Percentiles rank a stretch among this genome's conserved stretches.
Evolutionary conservation across 73 alveolate species (phyloP).

Genomic region (Tetrahymena borealis): DNA sequence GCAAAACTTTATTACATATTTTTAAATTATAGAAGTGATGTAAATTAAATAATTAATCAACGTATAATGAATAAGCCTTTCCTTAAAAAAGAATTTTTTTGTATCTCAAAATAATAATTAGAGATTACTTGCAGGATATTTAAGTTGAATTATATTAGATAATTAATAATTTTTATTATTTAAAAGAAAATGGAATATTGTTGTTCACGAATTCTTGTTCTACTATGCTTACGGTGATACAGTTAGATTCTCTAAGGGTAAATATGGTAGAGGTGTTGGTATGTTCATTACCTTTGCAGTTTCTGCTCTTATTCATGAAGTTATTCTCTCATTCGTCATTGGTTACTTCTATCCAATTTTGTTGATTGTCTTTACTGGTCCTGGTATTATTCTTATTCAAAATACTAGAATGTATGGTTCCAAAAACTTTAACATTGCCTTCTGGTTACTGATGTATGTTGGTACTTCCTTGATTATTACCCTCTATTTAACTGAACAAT

Average conservation of each 20-base stretch:
- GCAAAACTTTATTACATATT: no score
- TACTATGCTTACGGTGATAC: constrained; percentile 72
- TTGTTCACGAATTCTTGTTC: constrained; percentile 81
- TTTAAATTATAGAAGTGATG: no score
- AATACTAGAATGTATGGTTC: neutral
- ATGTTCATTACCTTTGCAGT: constrained; percentile 57
- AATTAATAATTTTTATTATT: no score
- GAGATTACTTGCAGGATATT: no score
- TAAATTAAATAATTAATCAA: no score
- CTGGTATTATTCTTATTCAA: constrained; percentile 67
- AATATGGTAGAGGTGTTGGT: constrained; percentile 22
- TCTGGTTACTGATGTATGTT: constrained; percentile 25
- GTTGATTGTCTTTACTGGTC: constrained; percentile 78
- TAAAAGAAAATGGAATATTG: constrained; percentile 74
- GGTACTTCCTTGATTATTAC: constrained; percentile 35
- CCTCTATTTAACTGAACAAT: constrained; percentile 26
- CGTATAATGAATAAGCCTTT: no score
- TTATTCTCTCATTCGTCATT: constrained; percentile 63
- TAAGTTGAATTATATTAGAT: no score
- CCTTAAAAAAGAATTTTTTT: no score
- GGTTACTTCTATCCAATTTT: constrained; percentile 82
- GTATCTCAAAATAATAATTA: no score
- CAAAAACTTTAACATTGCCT: constrained; percentile 13
- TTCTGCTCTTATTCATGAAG: constrained; percentile 76
- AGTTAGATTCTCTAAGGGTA: constrained; percentile 62